Conservation (phyloP, 495 filamentous ascomycete genomes). For the Trichoderma erinaceum region DNA sequence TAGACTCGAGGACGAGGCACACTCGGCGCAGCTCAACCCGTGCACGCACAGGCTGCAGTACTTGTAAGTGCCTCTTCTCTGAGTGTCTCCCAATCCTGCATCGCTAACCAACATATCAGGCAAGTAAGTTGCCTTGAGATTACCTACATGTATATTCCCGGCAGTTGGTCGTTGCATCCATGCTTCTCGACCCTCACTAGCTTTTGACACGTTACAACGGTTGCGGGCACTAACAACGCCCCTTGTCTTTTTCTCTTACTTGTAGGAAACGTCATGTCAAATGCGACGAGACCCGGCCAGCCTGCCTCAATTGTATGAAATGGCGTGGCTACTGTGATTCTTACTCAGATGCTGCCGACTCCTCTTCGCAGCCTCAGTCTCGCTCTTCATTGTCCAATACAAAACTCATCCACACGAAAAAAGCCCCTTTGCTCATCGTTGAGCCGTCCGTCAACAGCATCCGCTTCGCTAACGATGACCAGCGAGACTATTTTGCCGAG, state of each 20-base stretch:
- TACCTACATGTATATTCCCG: background rate
- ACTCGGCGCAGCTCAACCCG: slow-evolving; percentile 16
- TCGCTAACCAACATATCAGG: background rate
- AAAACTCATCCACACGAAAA: slow-evolving; percentile 9
- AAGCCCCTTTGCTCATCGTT: slow-evolving; percentile 6
- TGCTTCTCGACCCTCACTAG: background rate
- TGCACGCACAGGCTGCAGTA: slow-evolving; percentile 12
- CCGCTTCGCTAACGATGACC: slow-evolving; percentile 19
- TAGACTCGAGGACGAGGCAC: slow-evolving; percentile 12
- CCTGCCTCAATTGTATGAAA: slow-evolving; percentile 44
- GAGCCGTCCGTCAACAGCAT: slow-evolving; percentile 15
- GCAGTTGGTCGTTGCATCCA: background rate
- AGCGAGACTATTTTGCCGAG: slow-evolving; percentile 18
- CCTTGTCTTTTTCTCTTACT: background rate
- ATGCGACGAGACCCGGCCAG: slow-evolving; percentile 48
- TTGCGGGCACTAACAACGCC: background rate
- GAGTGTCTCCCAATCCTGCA: background rate
- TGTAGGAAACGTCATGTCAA: slow-evolving; percentile 40
- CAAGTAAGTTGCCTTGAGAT: slow-evolving; percentile 1
- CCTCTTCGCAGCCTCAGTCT: background rate
- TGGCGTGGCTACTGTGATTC: slow-evolving; percentile 49
- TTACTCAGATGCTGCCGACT: slow-evolving; percentile 25
- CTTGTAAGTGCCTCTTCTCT: slow-evolving; percentile 2
- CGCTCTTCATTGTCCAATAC: background rate
- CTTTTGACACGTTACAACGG: background rate